These are phyloP conservation scores for Solanum medicagineum DNA, from an alignment of 257 asterid species.

Conservation along the genomic window DNA sequence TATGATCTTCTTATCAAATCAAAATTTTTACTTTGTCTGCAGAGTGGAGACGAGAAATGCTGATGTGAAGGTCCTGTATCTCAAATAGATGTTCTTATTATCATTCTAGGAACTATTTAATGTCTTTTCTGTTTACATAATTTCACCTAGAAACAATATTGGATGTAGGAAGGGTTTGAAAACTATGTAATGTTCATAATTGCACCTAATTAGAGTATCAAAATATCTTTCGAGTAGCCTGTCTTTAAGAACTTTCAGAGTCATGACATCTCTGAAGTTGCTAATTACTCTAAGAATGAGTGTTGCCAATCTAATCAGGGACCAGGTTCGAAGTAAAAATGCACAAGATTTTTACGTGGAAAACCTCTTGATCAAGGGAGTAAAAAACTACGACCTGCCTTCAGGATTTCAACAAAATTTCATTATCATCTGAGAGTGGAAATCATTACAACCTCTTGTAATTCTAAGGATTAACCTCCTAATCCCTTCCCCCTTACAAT, in stretches of 20 bases:
- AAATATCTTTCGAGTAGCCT: neutral
- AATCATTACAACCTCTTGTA: no score
- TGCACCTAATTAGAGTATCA: neutral
- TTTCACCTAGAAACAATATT: neutral
- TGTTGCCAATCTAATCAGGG: no score
- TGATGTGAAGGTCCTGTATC: neutral
- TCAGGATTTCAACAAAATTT: no score
- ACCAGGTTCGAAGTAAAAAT: no score
- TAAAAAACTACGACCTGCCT: no score
- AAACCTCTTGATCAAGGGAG: no score
- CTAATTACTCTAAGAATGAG: neutral
- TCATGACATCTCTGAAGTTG: neutral
- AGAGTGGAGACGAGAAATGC: neutral
- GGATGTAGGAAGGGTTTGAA: neutral
- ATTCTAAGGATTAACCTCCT: no score
- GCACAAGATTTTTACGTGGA: no score
- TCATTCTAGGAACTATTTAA: neutral
- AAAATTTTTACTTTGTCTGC: neutral
- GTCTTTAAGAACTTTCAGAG: neutral
- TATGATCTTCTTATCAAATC: neutral
- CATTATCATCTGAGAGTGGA: no score
- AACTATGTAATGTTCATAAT: neutral
- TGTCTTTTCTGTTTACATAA: neutral
- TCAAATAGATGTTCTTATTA: neutral
- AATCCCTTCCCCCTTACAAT: no score